These are phyloP conservation scores for Globisporangium yorkense DNA, from an alignment of 352 stramenopile genomes.

Conservation along the genomic window DNA sequence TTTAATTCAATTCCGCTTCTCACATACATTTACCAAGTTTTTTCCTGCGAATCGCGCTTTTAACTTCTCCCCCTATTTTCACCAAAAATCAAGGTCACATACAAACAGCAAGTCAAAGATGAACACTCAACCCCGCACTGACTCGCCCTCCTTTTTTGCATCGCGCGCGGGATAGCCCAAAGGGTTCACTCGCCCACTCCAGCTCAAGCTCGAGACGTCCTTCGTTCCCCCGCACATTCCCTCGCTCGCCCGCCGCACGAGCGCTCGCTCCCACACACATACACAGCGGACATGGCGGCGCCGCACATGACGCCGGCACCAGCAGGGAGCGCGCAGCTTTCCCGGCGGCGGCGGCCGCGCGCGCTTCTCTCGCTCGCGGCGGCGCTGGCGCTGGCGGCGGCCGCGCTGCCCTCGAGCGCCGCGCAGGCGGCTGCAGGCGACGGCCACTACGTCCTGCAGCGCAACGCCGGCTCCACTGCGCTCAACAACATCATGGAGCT, in stretches of 20 bases:
- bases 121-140: too few species aligned
- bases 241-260: neutral
- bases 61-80: too few species aligned
- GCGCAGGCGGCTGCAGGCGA: slow-evolving; percentile 1
- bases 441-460: slow-evolving; percentile 25
- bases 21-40: too few species aligned
- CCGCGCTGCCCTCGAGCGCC: neutral
- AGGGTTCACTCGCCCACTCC: too few species aligned
- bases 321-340: neutral
- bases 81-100: too few species aligned
- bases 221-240: neutral
- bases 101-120: too few species aligned
- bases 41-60: too few species aligned
- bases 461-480: slow-evolving; percentile 3
- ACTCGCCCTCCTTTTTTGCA: too few species aligned
- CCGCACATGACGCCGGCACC: too few species aligned
- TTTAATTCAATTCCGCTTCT: too few species aligned
- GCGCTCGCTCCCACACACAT: neutral
- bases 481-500: slow-evolving; percentile 18
- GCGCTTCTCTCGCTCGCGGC: neutral
- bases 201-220: neutral
- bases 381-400: neutral
- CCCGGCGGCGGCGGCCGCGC: slow-evolving; percentile 1
- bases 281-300: neutral
- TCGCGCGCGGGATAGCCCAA: too few species aligned